Base-by-base conservation (phyloP, 768 basidiomycete genomes). In the Naganishia friedmannii region DNA sequence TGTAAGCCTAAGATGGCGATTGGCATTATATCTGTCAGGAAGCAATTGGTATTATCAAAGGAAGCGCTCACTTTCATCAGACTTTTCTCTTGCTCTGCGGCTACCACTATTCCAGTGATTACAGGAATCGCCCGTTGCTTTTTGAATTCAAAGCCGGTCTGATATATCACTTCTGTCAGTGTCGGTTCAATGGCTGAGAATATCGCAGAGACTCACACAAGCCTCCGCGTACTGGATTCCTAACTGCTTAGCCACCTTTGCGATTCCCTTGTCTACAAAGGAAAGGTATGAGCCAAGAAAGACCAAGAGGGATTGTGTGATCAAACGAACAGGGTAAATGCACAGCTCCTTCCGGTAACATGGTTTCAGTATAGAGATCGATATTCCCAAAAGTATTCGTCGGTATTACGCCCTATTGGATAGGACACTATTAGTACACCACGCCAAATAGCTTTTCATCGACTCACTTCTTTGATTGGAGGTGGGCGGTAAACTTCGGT, bases 341-440 rank as follows among this genome's bases (percentile, higher is more conserved):
- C 1, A 84, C 88, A 5, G 87, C 91, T 23, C 96, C 96, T 65
- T 79, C 82, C 1, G 96, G 96, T 34, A 98, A 85, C 96, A 99
- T 99, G 3, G 91, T 89, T 32, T 91, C 89, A 29, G 91, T 91
- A 79, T 95, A 99, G 29, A 99, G 82, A 82, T 99, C 95, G 73
- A 99, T 90, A 79, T 97, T 99, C 21, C 95, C 95, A 79, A 95
- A 99, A 73, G 89, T 87, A 76, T 99, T 99, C 83, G 91, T 94
- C 7, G 93, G 93, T 34, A 99, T 86, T 78, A 87, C 88, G 37
- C 95, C 95, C 94, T 98, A 76, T 31, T 48, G 13, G 58, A 53
- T 42, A 34, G 6, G 34, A 48, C 60, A 19, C n/a, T 46, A 13
- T 32, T 56, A 51, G 23, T 29, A n/a, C 42, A 53, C 26, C 51